Evolutionary conservation across 83 land plant species (phyloP), one percentile per base, ranked within the genome.

Genomic region (Larix sibirica): DNA sequence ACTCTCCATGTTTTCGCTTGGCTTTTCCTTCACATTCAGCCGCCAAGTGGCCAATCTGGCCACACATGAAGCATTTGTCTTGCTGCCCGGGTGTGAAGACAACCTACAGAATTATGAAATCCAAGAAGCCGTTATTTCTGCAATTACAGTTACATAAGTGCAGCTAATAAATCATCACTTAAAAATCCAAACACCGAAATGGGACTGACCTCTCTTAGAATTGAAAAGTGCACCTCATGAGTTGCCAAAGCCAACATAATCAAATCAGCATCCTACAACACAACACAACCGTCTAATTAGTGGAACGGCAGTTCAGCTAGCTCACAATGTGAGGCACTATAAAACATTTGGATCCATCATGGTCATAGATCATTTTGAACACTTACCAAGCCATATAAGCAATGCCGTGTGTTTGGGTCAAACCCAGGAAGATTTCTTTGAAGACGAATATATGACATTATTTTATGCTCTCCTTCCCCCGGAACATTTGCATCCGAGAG

Each of bases 41-140:
- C 21, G 99, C 98, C 40, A 95, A 63, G 87, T 92, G 99, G n/a
- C 98, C 99, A 83, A 88, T 83, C 79, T 95, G 96, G 63, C 98
- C 99, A 89, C 98, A 95, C 3, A 95, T 62, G 81, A 97, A 97
- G 83, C 99, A 97, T 81, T 94, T 97, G 65, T 92, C 94, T 83
- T 95, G 91, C 78, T 95, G 95, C 20, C 99, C 99, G 61, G 98
- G 96, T 28, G 86, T 90, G 77, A 88, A 92, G 36, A 97, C 99
- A 79, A 95, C 84, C 98, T 95, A 21, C 68, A n/a, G 4, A 64
- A 64, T 6, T 9, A n/a, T 6, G 68, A 5, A 64, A 24, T 21
- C 3, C 23, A 64, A 64, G 10, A n/a, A 78, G 13, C 70, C 17
- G 20, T 64, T 21, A 38, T 21, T 40, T 65, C 60, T 50, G 65